phyloP scores from a whole-genome alignment of 805 yeast genomes.

The Ogataea siamensis region DNA sequence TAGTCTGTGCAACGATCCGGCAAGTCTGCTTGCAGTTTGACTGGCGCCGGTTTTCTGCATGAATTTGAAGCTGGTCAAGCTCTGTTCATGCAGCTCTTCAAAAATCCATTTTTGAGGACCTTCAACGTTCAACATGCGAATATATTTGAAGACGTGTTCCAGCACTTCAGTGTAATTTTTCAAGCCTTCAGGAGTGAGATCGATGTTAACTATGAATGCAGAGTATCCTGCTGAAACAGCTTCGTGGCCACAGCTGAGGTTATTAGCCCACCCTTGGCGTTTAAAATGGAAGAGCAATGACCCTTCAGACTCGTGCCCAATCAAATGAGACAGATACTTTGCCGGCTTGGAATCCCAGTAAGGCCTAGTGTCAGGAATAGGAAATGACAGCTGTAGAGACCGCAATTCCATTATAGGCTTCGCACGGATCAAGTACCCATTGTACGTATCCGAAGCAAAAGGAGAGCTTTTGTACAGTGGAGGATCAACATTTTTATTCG shows the following conservation, averaged over 20 bases:
- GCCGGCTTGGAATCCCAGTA: conserved; percentile 69
- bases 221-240: conserved; percentile 66
- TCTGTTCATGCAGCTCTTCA: conserved; percentile 69
- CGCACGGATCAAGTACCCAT: conserved; percentile 57
- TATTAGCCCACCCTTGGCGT: conserved; percentile 73
- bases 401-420: conserved; percentile 83
- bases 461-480: conserved; percentile 51
- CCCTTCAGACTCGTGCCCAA: conserved; percentile 93
- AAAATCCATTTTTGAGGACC: conserved; percentile 78
- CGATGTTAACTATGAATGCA: conserved; percentile 66
- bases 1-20: conserved; percentile 30
- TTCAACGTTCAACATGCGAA: conserved; percentile 53
- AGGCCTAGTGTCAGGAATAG: conserved; percentile 70
- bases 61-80: conserved; percentile 72
- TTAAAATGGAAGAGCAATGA: conserved; percentile 73
- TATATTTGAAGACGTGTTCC: conserved; percentile 65
- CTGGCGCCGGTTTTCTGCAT: conserved; percentile 74
- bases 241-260: conserved; percentile 69
- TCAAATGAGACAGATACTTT: conserved; percentile 70
- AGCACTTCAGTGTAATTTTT: conserved; percentile 60
- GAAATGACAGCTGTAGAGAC: conserved; percentile 63
- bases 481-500: conserved; percentile 45
- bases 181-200: conserved; percentile 73
- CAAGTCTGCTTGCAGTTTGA: conserved; percentile 58
- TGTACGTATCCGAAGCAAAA: conserved; percentile 43